Percentiles rank a stretch among this genome's conserved stretches.
These are phyloP conservation scores for Arachis monticola DNA, from an alignment of 331 rosid genomes.

Conservation along the genomic window DNA sequence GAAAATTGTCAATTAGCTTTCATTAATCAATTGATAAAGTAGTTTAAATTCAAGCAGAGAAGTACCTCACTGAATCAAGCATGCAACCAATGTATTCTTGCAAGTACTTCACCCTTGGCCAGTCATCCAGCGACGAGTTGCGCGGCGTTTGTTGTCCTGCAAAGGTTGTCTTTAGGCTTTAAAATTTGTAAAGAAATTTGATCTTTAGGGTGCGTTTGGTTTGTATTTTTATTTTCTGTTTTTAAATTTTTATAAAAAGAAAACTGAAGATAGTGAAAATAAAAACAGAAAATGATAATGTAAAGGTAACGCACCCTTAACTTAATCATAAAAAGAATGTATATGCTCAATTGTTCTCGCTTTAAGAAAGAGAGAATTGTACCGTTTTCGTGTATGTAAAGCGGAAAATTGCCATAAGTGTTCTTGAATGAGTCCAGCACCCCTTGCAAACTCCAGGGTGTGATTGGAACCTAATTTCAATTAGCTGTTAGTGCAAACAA, in stretches of 20 bases:
- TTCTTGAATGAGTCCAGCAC: conserved; percentile 54
- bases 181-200: no score
- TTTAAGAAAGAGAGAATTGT: neutral
- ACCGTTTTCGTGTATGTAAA: conserved; percentile 76
- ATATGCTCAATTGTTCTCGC: no score
- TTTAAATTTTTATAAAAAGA: no score
- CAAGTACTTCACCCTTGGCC: conserved; percentile 52
- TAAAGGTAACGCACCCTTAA: no score
- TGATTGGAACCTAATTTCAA: conserved; percentile 48
- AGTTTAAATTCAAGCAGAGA: neutral
- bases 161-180: neutral
- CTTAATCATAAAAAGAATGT: no score
- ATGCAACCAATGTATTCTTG: conserved; percentile 40
- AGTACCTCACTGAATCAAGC: conserved; percentile 49
- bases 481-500: conserved; percentile 17
- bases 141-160: conserved; percentile 50
- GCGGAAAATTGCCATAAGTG: conserved; percentile 55
- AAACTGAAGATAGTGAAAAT: no score
- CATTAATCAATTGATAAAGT: neutral
- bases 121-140: conserved; percentile 57
- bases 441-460: conserved; percentile 47
- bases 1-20: neutral
- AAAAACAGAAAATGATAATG: no score
- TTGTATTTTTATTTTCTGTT: no score
- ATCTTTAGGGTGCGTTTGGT: no score